These are phyloP conservation scores for Solanum appendiculatum DNA, from an alignment of 257 asterid genomes.

Conservation along the genomic window DNA sequence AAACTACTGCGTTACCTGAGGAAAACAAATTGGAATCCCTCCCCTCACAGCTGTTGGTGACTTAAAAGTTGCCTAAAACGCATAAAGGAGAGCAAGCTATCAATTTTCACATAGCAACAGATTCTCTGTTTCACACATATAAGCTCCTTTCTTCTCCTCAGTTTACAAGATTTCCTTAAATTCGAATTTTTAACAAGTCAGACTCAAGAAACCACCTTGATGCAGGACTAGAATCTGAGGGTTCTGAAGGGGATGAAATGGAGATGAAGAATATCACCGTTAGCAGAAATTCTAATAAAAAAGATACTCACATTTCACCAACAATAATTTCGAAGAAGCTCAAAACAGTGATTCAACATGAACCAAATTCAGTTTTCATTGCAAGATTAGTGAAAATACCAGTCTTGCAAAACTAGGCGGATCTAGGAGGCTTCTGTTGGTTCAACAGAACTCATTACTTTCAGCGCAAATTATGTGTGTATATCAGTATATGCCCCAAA, in stretches of 20 bases:
- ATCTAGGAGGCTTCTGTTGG: not conserved
- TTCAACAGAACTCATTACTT: not conserved
- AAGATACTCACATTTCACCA: not conserved
- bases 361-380: not conserved
- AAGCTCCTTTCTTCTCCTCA: not conserved
- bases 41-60: conserved; percentile 85
- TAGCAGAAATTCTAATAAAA: not conserved
- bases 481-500: not conserved
- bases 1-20: conserved; percentile 43
- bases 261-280: not conserved
- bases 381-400: not conserved
- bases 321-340: not conserved
- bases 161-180: not conserved
- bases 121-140: not conserved
- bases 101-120: not conserved
- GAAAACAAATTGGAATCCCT: conserved; percentile 85
- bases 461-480: not conserved
- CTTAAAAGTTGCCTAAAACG: conserved; percentile 52
- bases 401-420: not conserved
- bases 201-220: not conserved
- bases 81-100: not conserved
- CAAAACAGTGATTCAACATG: not conserved
- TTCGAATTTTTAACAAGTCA: not conserved
- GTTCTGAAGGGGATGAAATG: not conserved
- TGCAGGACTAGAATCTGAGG: not conserved